Evolutionary conservation across 2,329 filamentous ascomycete genomes (phyloP), one percentile per base, ranked within the genome.

Genomic region (Emergomyces africanus): DNA sequence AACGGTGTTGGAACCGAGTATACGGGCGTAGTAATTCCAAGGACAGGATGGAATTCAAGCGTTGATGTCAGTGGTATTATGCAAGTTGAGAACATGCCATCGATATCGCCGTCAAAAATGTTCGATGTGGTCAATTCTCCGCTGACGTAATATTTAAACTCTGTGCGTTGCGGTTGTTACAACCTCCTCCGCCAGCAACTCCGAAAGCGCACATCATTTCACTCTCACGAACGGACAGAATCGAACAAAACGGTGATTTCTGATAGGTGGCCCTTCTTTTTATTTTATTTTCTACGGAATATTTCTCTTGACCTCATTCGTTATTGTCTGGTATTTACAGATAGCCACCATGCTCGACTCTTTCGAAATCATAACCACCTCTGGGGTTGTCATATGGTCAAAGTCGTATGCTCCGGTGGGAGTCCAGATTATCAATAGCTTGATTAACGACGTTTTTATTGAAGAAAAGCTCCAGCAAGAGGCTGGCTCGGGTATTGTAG

Each of bases 371-470:
- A 76, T 99, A 62, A 96, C 92, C 61, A 95, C 92, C 42, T 95
- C 91, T 3, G 94, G 94, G 59, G 91, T 99, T 63, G 94, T 99
- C 60, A 83, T 99, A 59, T 99, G 94, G 94, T 96, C 92, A 62
- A 87, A 88, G 71, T 87, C 85, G 30, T 96, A 92, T 72, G 84
- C 86, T 58, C 81, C 87, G 1, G 84, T 95, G 70, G 90, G 85
- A 71, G 83, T 88, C 49, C 85, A 87, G 66, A 80, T 96, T 64
- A 86, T 99, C 78, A 96, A 99, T 79, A 88, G 84, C 78, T 86
- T 99, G 73, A 96, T 99, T 75, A 86, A 86, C 72, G 90, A 97
- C 74, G 89, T 96, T 70, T 96, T 99, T 72, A 96, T 99, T 70
- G 94, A 99, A 76, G 92, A 96, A 78, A 91, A 89, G 73, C 82